phyloP scores from a whole-genome alignment of 108 stramenopile genomes.

The Fragilaria crotonensis region DNA sequence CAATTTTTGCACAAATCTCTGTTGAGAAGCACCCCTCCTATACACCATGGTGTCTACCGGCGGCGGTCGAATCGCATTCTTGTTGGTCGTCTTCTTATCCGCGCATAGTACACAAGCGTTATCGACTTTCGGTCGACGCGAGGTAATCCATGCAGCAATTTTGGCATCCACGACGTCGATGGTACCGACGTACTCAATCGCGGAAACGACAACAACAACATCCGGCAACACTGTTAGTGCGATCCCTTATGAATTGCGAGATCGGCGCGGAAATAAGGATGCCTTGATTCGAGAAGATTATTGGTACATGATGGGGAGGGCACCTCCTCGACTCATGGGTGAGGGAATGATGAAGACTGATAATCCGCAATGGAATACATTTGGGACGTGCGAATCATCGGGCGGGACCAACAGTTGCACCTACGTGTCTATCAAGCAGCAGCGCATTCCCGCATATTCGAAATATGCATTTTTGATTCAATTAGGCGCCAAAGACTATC shows the following conservation, averaged over 20 bases:
- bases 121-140: no score
- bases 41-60: no score
- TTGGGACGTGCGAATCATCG: conserved; percentile 44
- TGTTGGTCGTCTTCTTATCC: no score
- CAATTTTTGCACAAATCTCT: no score
- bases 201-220: no score
- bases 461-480: conserved; percentile 53
- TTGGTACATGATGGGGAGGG: conserved; percentile 56
- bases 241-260: conserved; percentile 46
- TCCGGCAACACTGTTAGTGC: no score
- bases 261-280: conserved; percentile 59
- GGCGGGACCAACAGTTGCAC: conserved; percentile 56
- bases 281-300: conserved; percentile 70
- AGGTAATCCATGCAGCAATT: no score
- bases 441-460: conserved; percentile 59
- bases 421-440: conserved; percentile 52
- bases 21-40: no score
- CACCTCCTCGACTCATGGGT: conserved; percentile 45
- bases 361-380: conserved; percentile 66
- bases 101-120: no score
- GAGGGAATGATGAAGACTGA: conserved; percentile 34
- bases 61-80: no score
- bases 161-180: no score
- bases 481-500: conserved; percentile 42
- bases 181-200: no score